Evolutionary conservation across 805 yeast genomes (phyloP).

Genomic region (Huiozyma naganishii): DNA sequence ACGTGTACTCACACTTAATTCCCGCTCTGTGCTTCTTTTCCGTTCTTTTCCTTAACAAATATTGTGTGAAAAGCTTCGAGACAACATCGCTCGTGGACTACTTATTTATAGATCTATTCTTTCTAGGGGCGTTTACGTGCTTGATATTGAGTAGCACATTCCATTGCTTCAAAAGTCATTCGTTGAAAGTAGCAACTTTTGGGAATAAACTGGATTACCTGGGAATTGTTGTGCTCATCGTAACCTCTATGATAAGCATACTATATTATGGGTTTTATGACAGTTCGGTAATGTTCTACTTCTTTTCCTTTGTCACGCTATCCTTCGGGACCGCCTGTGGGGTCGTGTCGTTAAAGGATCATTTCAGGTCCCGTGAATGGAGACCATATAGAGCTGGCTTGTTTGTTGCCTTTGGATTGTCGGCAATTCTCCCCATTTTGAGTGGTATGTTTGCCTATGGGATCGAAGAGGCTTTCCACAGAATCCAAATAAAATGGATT

Average conservation of each 20-base stretch:
- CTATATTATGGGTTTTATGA: constrained; percentile 42
- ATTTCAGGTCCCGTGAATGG: constrained; percentile 61
- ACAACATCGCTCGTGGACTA: constrained; percentile 34
- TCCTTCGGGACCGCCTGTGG: constrained; percentile 53
- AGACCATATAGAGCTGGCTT: constrained; percentile 67
- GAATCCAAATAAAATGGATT: constrained; percentile 54
- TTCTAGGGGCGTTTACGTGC: constrained; percentile 47
- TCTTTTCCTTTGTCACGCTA: constrained; percentile 37
- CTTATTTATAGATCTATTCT: constrained; percentile 28
- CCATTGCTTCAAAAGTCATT: constrained; percentile 59
- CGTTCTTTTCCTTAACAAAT: constrained; percentile 19
- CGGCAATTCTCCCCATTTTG: constrained; percentile 61
- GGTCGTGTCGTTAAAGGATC: constrained; percentile 48
- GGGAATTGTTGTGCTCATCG: constrained; percentile 59
- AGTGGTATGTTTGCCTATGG: constrained; percentile 45
- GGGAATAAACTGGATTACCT: constrained; percentile 69
- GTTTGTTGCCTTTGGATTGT: constrained; percentile 72
- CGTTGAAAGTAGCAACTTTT: constrained; percentile 38
- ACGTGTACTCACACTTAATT: constrained; percentile 55
- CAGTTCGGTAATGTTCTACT: constrained; percentile 23
- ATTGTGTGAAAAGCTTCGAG: constrained; percentile 30
- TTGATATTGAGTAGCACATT: constrained; percentile 53
- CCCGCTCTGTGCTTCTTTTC: constrained; percentile 27
- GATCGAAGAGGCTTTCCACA: constrained; percentile 31
- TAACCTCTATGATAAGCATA: constrained; percentile 48